Conservation (phyloP, 257 asterid genomes). For the Penstemon davidsonii region DNA sequence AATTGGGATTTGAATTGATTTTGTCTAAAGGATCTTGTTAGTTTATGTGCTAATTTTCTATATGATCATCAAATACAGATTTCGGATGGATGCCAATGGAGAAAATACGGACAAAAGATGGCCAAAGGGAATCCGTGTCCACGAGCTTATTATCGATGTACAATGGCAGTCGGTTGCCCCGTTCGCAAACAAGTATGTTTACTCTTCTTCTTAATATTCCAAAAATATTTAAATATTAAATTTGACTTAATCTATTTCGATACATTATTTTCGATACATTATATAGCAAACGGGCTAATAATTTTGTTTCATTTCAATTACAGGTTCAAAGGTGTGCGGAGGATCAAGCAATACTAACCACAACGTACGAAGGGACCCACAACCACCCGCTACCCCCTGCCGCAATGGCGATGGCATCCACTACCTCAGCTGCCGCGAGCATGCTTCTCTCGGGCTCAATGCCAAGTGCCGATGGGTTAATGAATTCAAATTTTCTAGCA, state of each 20-base stretch:
- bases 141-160: slow-evolving; percentile 86
- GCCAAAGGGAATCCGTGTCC: slow-evolving; percentile 98
- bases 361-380: slow-evolving; percentile 91
- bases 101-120: slow-evolving; percentile 96
- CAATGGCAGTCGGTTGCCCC: slow-evolving; percentile 94
- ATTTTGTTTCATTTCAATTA: background rate
- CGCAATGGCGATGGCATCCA: slow-evolving; percentile 97
- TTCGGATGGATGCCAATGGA: slow-evolving; percentile 95
- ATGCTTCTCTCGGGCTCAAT: slow-evolving; percentile 93
- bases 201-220: background rate
- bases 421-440: slow-evolving; percentile 89
- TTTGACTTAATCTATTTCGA: too few relatives aligned
- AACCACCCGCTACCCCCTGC: slow-evolving; percentile 96
- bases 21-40: too few relatives aligned
- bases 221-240: background rate
- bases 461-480: slow-evolving; percentile 79
- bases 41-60: too few relatives aligned
- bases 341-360: slow-evolving; percentile 65
- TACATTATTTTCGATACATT: too few relatives aligned
- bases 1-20: too few relatives aligned
- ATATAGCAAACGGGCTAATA: background rate
- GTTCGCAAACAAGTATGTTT: slow-evolving; percentile 85
- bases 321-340: slow-evolving; percentile 97
- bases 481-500: slow-evolving; percentile 76
- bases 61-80: slow-evolving; percentile 43